Evolutionary conservation across 2,329 filamentous ascomycete species (phyloP).

Genomic region (Hymenoscyphus fructigenus): DNA sequence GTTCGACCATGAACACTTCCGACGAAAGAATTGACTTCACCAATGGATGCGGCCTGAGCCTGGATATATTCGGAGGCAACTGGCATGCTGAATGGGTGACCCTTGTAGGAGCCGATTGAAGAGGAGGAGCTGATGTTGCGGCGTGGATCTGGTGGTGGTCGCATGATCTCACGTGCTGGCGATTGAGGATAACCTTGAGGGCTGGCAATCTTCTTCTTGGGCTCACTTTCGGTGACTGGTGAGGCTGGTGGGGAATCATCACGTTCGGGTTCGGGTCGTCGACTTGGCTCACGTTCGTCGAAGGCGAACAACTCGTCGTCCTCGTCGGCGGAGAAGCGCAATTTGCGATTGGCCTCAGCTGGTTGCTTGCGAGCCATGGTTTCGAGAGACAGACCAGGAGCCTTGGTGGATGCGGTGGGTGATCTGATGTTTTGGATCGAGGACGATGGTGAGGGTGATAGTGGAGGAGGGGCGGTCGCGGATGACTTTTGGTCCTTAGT

Average conservation of each 20-base stretch:
- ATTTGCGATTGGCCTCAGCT: neutral
- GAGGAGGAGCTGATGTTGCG: neutral
- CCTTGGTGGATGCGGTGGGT: neutral
- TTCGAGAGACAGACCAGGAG: neutral
- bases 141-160: constrained; percentile 9
- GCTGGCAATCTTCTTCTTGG: neutral
- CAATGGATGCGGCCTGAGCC: constrained; percentile 48
- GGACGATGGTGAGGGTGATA: neutral
- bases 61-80: constrained; percentile 51
- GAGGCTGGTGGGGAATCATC: constrained; percentile 9
- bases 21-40: constrained; percentile 51
- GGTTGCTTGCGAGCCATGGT: neutral
- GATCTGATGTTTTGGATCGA: neutral
- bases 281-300: constrained; percentile 2
- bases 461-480: neutral
- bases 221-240: constrained; percentile 7
- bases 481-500: neutral
- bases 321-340: neutral
- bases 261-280: neutral
- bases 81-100: constrained; percentile 50
- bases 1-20: constrained; percentile 44
- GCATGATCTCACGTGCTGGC: constrained; percentile 23
- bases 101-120: constrained; percentile 52
- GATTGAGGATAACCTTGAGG: constrained; percentile 21
- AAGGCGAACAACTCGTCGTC: constrained; percentile 6